Percentiles rank a stretch among this genome's conserved stretches.
Conservation (phyloP, 139 green algal genomes). For the Chlorella sorokiniana region DNA sequence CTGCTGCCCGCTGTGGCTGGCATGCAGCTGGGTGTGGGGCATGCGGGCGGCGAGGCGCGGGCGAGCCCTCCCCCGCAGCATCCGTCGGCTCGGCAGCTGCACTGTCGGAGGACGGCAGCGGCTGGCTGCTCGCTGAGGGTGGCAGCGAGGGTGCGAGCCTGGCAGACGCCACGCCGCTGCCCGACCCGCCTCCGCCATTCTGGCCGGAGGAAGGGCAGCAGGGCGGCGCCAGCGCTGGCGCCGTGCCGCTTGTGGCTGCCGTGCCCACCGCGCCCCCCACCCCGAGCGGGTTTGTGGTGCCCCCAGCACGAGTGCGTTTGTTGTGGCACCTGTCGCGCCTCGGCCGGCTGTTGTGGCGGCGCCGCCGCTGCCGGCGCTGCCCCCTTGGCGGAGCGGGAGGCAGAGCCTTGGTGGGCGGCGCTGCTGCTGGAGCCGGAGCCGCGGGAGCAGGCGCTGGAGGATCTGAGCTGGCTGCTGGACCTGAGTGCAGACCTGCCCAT, state of each 20-base stretch:
- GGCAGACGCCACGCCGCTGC: neutral
- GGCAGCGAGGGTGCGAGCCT: neutral
- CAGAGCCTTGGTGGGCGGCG: neutral
- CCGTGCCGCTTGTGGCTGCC: neutral
- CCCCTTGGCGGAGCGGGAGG: neutral
- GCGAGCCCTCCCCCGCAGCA: neutral
- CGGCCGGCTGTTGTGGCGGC: neutral
- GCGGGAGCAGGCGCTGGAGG: neutral
- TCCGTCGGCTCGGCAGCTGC: neutral
- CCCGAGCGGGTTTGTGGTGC: slow-evolving; percentile 12
- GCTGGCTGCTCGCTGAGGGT: slow-evolving; percentile 3
- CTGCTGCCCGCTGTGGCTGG: neutral
- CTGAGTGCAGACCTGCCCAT: too few species aligned
- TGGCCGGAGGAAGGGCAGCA: neutral
- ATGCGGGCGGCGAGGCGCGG: neutral
- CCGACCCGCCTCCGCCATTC: neutral
- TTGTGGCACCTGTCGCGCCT: slow-evolving; percentile 3
- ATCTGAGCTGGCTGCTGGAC: too few species aligned
- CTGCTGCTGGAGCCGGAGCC: neutral
- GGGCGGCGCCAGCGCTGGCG: neutral
- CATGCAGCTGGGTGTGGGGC: neutral
- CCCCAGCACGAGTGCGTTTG: slow-evolving; percentile 11
- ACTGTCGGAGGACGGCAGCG: neutral
- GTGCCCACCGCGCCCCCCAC: neutral
- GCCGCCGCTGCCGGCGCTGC: neutral